A percentile compares a stretch with the other conserved stretches of the same genome.
Conservation (phyloP, 345 rosid genomes). For the Acer saccharum region DNA sequence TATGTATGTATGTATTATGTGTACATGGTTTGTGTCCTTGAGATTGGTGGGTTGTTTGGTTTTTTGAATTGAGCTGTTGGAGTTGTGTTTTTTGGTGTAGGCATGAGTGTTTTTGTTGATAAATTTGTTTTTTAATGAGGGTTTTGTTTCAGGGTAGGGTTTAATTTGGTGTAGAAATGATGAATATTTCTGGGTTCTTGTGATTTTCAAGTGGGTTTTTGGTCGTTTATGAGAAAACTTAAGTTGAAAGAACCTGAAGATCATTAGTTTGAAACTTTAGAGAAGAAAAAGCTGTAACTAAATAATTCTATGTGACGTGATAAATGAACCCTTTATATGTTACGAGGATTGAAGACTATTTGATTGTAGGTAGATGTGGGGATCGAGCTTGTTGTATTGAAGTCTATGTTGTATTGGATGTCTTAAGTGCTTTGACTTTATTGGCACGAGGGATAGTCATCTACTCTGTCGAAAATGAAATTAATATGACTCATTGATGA, state of each 20-base stretch:
- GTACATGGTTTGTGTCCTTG: background rate
- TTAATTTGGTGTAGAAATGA: conserved; percentile 2
- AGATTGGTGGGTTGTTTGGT: conserved; percentile 3
- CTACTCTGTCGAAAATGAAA: background rate
- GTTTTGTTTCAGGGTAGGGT: background rate
- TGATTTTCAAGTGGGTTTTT: background rate
- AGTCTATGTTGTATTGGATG: background rate
- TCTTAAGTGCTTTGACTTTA: background rate
- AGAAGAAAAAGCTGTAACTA: background rate
- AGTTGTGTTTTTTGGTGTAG: background rate
- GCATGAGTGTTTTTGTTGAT: conserved; percentile 3
- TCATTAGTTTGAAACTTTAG: background rate
- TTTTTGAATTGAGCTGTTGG: conserved; percentile 8
- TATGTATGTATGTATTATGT: background rate
- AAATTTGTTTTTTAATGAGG: background rate
- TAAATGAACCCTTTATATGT: background rate
- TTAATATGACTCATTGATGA: background rate
- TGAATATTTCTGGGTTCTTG: background rate
- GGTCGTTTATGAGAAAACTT: background rate
- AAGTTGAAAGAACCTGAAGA: background rate
- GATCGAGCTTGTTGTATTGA: background rate
- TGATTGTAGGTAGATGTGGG: background rate
- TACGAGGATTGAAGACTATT: background rate
- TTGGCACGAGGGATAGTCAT: background rate
- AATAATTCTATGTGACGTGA: too few species aligned